Conservation (phyloP, 148 eudicot species). For the Vaccinium darrowii region DNA sequence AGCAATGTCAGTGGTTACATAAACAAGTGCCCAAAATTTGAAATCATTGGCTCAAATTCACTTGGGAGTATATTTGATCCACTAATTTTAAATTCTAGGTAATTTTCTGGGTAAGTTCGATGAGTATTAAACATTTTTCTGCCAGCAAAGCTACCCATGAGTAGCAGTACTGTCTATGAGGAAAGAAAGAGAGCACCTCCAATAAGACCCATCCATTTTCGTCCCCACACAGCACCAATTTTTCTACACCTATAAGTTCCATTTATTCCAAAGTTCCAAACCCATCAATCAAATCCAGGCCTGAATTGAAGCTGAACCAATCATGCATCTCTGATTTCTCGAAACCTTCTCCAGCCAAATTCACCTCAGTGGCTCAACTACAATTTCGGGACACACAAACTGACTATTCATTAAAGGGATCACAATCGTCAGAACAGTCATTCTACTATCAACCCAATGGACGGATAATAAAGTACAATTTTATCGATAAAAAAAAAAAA, state of each 20-base stretch:
- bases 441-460: too few relatives aligned
- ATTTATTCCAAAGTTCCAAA: background rate
- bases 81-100: too few relatives aligned
- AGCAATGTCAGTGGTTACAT: too few relatives aligned
- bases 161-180: too few relatives aligned
- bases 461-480: too few relatives aligned
- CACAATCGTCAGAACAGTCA: background rate
- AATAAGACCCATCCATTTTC: constrained; percentile 3
- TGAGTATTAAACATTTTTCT: too few relatives aligned
- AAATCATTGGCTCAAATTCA: too few relatives aligned
- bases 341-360: background rate
- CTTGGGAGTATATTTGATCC: too few relatives aligned
- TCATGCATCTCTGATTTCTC: background rate
- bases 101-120: too few relatives aligned
- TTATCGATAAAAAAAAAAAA: too few relatives aligned
- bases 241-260: background rate
- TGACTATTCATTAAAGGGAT: background rate
- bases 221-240: constrained; percentile 6
- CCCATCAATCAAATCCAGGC: constrained; percentile 7
- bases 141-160: too few relatives aligned
- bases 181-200: background rate
- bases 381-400: background rate
- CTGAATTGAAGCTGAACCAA: background rate
- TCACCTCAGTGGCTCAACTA: background rate
- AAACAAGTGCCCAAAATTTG: too few relatives aligned